Base-by-base conservation (phyloP, 1,139 yeast species). In the Lodderomyces orthopsilosis region DNA sequence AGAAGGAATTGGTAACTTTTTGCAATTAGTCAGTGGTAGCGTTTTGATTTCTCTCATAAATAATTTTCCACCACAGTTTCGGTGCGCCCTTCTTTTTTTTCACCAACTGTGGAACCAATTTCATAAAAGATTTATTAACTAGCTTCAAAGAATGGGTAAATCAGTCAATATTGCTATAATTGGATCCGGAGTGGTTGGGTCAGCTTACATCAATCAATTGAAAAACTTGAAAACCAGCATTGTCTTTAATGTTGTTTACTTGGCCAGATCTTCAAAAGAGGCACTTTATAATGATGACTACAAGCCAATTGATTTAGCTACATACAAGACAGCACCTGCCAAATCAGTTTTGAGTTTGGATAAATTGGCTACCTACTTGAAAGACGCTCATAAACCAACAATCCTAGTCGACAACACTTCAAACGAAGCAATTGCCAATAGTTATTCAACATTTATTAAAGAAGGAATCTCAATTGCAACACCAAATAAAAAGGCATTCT, bases 401-500 rank as follows among this genome's bases (percentile, higher is more conserved):
- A 85, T 93, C 52, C 71, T 93, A 49, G 85, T 94, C 38, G 99
- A 93, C 68, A 93, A 93, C 75, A 93, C 99, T 39, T 89, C 98
- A 27, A 87, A 83, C 63, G 85, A 79, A 53, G 61, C 76, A 5
- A 71, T 91, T 55, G 96, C 98, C 35, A 74, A 77, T 37, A 75
- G 77, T 43, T 94, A 94, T 62, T 88, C 96, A 38, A 64, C 71
- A 28, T 83, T 93, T 57, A 70, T 91, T 49, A 67, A 76, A 52
- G 79, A 75, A 49, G 96, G 96, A 35, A 83, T 94, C 53, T 89
- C 97, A 38, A 81, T 93, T 57, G 98, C 98, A 24, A 93, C 98
- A 36, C 98, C 99, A 53, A 93, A 94, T 76, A 93, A 93, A 68
- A 94, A 93, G 74, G 98, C 95, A 0, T 93, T 93, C 58, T 90